Evolutionary conservation across 2,329 filamentous ascomycete genomes (phyloP).

Genomic region (Phialophora macrospora): DNA sequence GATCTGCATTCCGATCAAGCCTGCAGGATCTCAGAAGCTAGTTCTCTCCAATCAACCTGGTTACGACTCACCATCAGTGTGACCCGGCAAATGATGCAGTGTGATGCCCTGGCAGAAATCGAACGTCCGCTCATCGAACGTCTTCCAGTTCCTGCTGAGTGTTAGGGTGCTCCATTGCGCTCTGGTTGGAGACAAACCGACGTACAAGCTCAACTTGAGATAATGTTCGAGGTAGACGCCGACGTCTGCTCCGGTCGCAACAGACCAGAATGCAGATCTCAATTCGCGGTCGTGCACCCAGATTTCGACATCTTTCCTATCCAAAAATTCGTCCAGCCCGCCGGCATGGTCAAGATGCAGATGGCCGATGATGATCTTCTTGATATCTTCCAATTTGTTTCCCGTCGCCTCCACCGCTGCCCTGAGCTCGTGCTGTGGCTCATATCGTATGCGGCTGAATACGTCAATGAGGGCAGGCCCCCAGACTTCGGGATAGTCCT

Average conservation of each 20-base stretch:
- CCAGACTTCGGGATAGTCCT: slow-evolving; percentile 39
- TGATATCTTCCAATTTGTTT: slow-evolving; percentile 39
- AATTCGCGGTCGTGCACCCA: slow-evolving; percentile 38
- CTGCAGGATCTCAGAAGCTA: slow-evolving; percentile 25
- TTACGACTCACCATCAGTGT: slow-evolving; percentile 36
- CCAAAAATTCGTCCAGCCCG: slow-evolving; percentile 37
- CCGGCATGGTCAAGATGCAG: slow-evolving; percentile 39
- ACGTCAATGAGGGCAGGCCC: slow-evolving; percentile 35
- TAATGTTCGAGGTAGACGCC: slow-evolving; percentile 40
- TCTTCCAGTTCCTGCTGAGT: slow-evolving; percentile 36
- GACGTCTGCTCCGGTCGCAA: slow-evolving; percentile 37
- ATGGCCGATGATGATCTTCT: slow-evolving; percentile 40
- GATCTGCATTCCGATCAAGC: slow-evolving; percentile 39
- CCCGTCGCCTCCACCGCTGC: slow-evolving; percentile 38
- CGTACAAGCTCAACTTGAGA: slow-evolving; percentile 37
- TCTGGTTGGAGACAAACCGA: not conserved
- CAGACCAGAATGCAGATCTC: slow-evolving; percentile 36
- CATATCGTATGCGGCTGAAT: slow-evolving; percentile 36
- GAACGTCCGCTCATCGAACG: slow-evolving; percentile 37
- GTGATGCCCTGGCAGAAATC: slow-evolving; percentile 40
- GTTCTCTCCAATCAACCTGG: not conserved
- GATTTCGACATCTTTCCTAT: slow-evolving; percentile 36
- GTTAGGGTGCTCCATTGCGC: slow-evolving; percentile 13
- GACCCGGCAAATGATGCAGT: slow-evolving; percentile 37
- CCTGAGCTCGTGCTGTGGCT: slow-evolving; percentile 36